Conservation (phyloP, 352 stramenopile species). For the Globisporangium rhizosaccharum region DNA sequence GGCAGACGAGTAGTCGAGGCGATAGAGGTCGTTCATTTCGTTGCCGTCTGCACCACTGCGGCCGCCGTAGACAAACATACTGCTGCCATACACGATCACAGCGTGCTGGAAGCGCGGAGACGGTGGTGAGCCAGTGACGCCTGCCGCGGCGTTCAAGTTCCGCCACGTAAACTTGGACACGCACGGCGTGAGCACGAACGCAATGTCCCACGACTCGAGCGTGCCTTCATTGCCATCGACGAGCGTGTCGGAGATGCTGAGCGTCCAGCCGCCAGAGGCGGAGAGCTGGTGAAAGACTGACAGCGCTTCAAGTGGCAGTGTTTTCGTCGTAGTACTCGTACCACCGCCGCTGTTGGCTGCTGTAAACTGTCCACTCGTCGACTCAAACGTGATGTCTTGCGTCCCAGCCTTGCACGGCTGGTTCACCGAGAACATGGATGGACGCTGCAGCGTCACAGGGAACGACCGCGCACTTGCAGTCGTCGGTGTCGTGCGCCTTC, state of each 20-base stretch:
- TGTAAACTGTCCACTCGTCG: conserved; percentile 6
- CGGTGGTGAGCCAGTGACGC: conserved; percentile 28
- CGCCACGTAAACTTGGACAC: conserved; percentile 52
- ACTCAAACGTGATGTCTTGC: conserved; percentile 30
- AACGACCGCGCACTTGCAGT: conserved; percentile 35
- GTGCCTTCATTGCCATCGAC: conserved; percentile 34
- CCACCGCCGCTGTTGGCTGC: not conserved
- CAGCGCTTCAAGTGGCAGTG: conserved; percentile 35
- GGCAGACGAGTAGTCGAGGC: conserved; percentile 45
- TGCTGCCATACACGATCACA: conserved; percentile 44
- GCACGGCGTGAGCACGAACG: conserved; percentile 47
- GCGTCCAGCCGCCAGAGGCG: conserved; percentile 49
- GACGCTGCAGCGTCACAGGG: conserved; percentile 40
- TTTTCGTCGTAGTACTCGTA: not conserved
- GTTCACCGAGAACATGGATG: conserved; percentile 30
- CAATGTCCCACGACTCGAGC: conserved; percentile 46
- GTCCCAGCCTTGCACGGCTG: conserved; percentile 20
- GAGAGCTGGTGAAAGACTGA: conserved; percentile 52
- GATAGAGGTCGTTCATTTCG: conserved; percentile 47
- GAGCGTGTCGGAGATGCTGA: conserved; percentile 39
- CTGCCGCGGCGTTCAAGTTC: conserved; percentile 21
- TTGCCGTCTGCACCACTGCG: conserved; percentile 21
- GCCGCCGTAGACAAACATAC: conserved; percentile 71
- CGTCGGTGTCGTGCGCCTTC: conserved; percentile 27
- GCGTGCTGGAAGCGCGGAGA: conserved; percentile 54